Evolutionary conservation across 495 filamentous ascomycete genomes (phyloP).

Genomic region (Lindgomyces ingoldianus): DNA sequence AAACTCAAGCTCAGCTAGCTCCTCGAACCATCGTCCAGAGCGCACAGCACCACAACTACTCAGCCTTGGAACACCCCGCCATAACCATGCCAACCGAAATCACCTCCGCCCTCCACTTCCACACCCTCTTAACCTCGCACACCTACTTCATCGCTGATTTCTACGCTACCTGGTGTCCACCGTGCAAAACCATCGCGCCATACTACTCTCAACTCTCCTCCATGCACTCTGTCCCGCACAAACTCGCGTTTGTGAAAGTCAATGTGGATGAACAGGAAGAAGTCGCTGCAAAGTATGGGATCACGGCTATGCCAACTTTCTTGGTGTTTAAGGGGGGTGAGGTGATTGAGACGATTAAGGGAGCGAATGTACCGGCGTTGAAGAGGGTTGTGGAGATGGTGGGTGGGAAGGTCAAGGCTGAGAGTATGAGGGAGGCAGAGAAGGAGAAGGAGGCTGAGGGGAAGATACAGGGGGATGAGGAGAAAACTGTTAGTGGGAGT

Average conservation of each 20-base stretch:
- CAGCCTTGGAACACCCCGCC: background rate
- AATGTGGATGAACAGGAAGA: constrained; percentile 36
- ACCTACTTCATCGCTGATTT: constrained; percentile 38
- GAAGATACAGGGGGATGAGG: constrained; percentile 15
- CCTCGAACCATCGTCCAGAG: background rate
- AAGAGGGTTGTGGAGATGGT: constrained; percentile 22
- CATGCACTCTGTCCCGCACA: constrained; percentile 5
- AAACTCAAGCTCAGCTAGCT: too few species aligned
- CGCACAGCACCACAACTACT: background rate
- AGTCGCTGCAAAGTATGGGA: constrained; percentile 26
- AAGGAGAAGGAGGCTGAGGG: background rate
- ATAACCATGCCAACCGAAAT: constrained; percentile 26
- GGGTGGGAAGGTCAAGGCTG: constrained; percentile 12
- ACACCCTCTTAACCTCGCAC: constrained; percentile 26
- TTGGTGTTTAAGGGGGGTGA: constrained; percentile 36
- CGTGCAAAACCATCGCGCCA: constrained; percentile 39
- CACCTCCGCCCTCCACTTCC: constrained; percentile 31
- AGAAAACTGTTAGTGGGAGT: constrained; percentile 38
- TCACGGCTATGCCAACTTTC: constrained; percentile 40
- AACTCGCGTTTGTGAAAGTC: constrained; percentile 37
- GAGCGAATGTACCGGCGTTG: constrained; percentile 30
- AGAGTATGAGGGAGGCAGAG: background rate
- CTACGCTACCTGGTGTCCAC: constrained; percentile 40
- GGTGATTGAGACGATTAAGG: constrained; percentile 25
- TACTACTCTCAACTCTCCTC: constrained; percentile 34